Percentiles rank a stretch among this genome's conserved stretches.
Evolutionary conservation across 164 flowering plant genomes (phyloP).

Genomic region (Stephania yunnanensis): DNA sequence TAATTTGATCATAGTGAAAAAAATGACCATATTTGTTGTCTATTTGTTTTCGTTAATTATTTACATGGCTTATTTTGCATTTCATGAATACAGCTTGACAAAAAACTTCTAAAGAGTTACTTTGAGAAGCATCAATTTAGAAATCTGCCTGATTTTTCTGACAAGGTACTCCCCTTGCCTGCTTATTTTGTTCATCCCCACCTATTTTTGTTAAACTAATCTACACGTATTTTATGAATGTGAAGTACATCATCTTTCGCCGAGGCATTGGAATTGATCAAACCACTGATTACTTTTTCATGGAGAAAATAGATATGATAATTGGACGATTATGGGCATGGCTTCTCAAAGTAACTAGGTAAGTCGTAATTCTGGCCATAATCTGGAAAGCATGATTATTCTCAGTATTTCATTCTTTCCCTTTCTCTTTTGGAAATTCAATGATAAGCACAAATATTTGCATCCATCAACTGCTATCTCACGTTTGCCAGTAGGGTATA

Average conservation of each 20-base stretch:
- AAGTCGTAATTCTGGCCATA: constrained; percentile 13
- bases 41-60: not conserved
- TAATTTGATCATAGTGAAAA: not conserved
- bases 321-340: constrained; percentile 70
- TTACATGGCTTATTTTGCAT: constrained; percentile 2
- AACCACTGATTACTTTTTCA: constrained; percentile 73
- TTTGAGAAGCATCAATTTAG: constrained; percentile 61
- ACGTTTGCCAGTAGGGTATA: not conserved
- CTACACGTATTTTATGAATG: constrained; percentile 9
- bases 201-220: constrained; percentile 6
- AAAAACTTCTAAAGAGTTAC: constrained; percentile 57
- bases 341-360: constrained; percentile 65
- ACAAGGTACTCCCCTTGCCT: constrained; percentile 59
- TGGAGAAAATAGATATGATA: constrained; percentile 94
- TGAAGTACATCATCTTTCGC: constrained; percentile 76
- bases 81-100: constrained; percentile 66
- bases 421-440: not conserved
- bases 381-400: not conserved
- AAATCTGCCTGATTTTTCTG: constrained; percentile 73
- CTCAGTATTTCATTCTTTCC: not conserved
- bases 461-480: not conserved
- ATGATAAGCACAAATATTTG: not conserved
- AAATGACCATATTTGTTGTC: constrained; percentile 1
- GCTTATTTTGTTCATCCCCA: not conserved
- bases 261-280: constrained; percentile 91